Evolutionary conservation across 1,284 basidiomycete genomes (phyloP).

Genomic region (Mycosarcoma mackinlayi): DNA sequence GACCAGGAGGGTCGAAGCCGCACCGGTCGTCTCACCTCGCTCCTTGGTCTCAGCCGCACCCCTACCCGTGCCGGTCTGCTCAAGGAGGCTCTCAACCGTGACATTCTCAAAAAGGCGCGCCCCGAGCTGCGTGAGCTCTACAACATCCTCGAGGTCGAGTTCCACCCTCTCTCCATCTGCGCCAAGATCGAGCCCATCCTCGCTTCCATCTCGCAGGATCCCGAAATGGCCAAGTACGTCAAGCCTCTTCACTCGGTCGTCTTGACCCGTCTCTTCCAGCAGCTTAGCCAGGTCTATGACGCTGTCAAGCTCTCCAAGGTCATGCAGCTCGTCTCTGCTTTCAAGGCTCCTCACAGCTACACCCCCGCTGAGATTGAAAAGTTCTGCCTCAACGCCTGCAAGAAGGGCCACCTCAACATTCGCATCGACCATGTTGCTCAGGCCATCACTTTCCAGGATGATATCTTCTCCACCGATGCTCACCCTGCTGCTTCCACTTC

Average conservation of each 20-base stretch:
- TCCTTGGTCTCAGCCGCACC: slow-evolving; percentile 85
- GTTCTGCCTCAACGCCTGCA: slow-evolving; percentile 91
- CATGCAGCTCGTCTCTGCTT: slow-evolving; percentile 65
- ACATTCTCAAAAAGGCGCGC: slow-evolving; percentile 83
- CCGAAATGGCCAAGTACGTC: slow-evolving; percentile 75
- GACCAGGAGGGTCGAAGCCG: slow-evolving; percentile 72
- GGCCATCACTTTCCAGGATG: slow-evolving; percentile 86
- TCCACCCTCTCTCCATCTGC: slow-evolving; percentile 92
- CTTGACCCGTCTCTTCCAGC: slow-evolving; percentile 90
- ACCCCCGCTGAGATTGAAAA: slow-evolving; percentile 69
- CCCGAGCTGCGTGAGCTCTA: slow-evolving; percentile 86
- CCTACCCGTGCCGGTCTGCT: slow-evolving; percentile 88
- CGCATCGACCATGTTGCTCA: slow-evolving; percentile 89
- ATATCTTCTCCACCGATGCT: slow-evolving; percentile 69
- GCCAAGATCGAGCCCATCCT: slow-evolving; percentile 85
- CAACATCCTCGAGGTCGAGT: slow-evolving; percentile 90
- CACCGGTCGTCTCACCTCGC: slow-evolving; percentile 81
- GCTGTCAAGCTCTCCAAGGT: slow-evolving; percentile 75
- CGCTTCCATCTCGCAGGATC: slow-evolving; percentile 67
- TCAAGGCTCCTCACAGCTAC: slow-evolving; percentile 66
- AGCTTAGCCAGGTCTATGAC: slow-evolving; percentile 93
- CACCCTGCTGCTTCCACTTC: slow-evolving; percentile 59
- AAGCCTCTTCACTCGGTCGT: slow-evolving; percentile 90
- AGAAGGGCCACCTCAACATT: slow-evolving; percentile 86
- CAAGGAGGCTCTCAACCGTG: slow-evolving; percentile 73